phyloP scores from a whole-genome alignment of 768 basidiomycete genomes.

The Amanita subjunquillea region DNA sequence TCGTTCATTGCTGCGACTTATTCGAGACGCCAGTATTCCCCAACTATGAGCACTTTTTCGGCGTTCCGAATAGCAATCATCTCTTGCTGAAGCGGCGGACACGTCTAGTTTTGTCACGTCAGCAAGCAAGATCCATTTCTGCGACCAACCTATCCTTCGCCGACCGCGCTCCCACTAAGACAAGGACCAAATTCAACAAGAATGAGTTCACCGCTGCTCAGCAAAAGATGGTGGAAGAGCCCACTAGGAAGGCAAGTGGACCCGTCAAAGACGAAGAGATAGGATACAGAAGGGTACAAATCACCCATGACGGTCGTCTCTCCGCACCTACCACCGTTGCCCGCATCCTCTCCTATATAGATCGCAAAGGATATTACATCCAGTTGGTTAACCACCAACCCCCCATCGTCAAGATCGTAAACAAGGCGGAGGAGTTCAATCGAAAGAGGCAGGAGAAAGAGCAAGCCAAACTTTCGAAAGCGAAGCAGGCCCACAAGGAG shows the following conservation, averaged over 20 bases:
- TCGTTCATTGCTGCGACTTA: neutral
- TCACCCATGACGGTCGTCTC: slow-evolving; percentile 25
- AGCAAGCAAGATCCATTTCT: slow-evolving; percentile 5
- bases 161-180: neutral
- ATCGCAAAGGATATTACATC: slow-evolving; percentile 32
- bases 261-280: slow-evolving; percentile 25
- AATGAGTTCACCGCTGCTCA: neutral
- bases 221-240: neutral
- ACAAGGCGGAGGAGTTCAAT: slow-evolving; percentile 31
- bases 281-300: slow-evolving; percentile 26
- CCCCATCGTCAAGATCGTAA: slow-evolving; percentile 52
- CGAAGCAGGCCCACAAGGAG: slow-evolving; percentile 42
- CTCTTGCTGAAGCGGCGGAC: slow-evolving; percentile 10
- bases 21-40: no score
- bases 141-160: slow-evolving; percentile 16
- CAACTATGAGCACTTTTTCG: slow-evolving; percentile 18
- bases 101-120: slow-evolving; percentile 3
- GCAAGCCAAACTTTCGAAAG: slow-evolving; percentile 21
- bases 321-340: slow-evolving; percentile 26
- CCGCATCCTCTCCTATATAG: slow-evolving; percentile 32
- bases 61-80: slow-evolving; percentile 20
- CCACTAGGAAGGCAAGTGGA: slow-evolving; percentile 14
- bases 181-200: slow-evolving; percentile 1
- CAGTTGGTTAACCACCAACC: slow-evolving; percentile 44
- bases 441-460: slow-evolving; percentile 26